Conservation (phyloP, 2,329 filamentous ascomycete genomes). For the Beauveria scarabaeidicola region DNA sequence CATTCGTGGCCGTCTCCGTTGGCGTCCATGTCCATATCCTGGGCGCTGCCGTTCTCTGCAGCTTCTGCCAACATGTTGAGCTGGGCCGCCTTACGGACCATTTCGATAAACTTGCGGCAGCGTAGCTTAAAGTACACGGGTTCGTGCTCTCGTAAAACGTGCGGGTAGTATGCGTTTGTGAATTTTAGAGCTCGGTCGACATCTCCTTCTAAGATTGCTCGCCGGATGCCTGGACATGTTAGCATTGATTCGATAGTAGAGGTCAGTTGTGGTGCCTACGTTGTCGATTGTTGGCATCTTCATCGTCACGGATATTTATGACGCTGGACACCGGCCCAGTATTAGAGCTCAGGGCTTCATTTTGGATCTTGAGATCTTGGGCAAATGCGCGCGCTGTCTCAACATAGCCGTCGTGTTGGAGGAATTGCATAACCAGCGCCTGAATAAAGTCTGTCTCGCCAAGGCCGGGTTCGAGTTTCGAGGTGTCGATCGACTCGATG, state of each 20-base stretch:
- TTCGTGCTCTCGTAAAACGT: constrained; percentile 70
- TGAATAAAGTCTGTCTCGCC: constrained; percentile 75
- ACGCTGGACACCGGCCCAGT: constrained; percentile 43
- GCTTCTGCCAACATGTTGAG: constrained; percentile 41
- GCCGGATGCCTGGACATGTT: constrained; percentile 60
- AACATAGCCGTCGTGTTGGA: constrained; percentile 91
- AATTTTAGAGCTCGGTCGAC: constrained; percentile 83
- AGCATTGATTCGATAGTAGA: constrained; percentile 1
- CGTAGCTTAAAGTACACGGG: constrained; percentile 81
- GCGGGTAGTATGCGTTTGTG: constrained; percentile 69
- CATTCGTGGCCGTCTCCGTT: constrained; percentile 48
- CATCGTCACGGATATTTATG: constrained; percentile 67
- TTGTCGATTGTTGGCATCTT: constrained; percentile 80
- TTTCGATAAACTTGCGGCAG: constrained; percentile 90
- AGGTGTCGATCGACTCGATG: constrained; percentile 51
- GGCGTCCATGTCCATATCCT: constrained; percentile 49
- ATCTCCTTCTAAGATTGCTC: constrained; percentile 82
- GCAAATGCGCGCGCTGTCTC: constrained; percentile 87
- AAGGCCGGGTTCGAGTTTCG: constrained; percentile 51
- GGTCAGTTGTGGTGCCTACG: constrained; percentile 42
- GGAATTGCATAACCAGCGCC: constrained; percentile 71
- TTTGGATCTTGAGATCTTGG: constrained; percentile 68
- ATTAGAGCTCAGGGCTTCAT: constrained; percentile 57
- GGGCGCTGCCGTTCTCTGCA: constrained; percentile 31
- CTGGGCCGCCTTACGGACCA: constrained; percentile 71